These are phyloP conservation scores for Geum urbanum DNA, from an alignment of 306 rosid genomes.

Conservation along the genomic window DNA sequence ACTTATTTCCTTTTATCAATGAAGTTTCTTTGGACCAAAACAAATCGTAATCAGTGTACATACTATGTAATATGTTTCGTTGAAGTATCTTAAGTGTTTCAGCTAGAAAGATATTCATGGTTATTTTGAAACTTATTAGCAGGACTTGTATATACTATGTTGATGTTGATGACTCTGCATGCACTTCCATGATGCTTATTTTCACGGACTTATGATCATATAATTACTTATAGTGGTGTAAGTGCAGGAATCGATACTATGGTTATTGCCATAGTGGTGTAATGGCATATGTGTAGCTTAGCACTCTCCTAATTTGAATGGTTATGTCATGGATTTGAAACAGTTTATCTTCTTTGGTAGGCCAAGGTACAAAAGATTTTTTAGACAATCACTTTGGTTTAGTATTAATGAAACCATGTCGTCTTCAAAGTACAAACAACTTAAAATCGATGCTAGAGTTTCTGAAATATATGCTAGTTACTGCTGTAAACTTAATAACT, in stretches of 20 bases:
- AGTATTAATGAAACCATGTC: too few relatives aligned
- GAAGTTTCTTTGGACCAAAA: too few relatives aligned
- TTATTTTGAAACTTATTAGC: background rate
- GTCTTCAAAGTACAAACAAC: slow-evolving; percentile 21
- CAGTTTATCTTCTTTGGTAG: too few relatives aligned
- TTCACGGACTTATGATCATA: background rate
- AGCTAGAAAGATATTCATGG: background rate
- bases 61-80: background rate
- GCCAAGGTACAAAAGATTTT: too few relatives aligned
- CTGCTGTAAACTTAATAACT: slow-evolving; percentile 24
- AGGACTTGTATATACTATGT: background rate
- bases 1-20: too few relatives aligned
- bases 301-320: too few relatives aligned
- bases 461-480: slow-evolving; percentile 30
- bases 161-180: background rate
- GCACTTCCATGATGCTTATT: background rate
- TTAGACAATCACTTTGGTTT: too few relatives aligned
- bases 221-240: background rate
- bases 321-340: too few relatives aligned
- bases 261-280: background rate
- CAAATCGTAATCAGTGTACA: too few relatives aligned
- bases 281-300: too few relatives aligned
- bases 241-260: background rate
- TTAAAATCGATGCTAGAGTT: slow-evolving; percentile 31
- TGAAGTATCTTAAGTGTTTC: background rate